phyloP scores from a whole-genome alignment of 306 rosid species.

The Chamaecrista fasciculata region DNA sequence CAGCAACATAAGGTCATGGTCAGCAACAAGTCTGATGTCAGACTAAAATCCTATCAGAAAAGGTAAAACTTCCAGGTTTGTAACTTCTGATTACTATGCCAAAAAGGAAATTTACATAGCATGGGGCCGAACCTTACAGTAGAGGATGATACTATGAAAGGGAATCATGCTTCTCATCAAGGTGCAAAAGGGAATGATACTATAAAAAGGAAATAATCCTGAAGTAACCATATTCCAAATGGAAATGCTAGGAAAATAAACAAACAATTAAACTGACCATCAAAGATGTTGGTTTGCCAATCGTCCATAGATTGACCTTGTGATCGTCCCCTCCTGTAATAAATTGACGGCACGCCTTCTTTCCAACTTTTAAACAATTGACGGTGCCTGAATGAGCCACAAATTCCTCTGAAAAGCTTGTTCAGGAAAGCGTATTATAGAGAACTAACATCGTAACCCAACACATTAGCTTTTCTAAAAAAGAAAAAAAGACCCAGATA shows the following conservation, averaged over 20 bases:
- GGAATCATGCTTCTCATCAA: neutral
- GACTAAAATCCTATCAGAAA: neutral
- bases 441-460: neutral
- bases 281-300: conserved; percentile 80
- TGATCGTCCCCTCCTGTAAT: conserved; percentile 93
- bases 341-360: conserved; percentile 72
- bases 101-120: neutral
- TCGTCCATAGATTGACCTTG: conserved; percentile 82
- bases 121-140: neutral
- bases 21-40: neutral
- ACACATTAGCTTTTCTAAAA: neutral
- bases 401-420: conserved; percentile 71
- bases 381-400: conserved; percentile 79
- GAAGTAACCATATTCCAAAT: conserved; percentile 23
- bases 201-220: neutral
- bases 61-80: neutral
- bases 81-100: neutral
- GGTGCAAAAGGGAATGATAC: neutral
- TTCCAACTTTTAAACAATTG: conserved; percentile 86
- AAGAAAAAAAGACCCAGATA: neutral
- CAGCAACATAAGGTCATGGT: conserved; percentile 12
- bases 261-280: conserved; percentile 53
- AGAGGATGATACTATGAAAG: neutral
- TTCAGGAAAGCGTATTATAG: conserved; percentile 44
- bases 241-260: conserved; percentile 20